Conservation (phyloP, 768 basidiomycete genomes). For the Boletus insuetus region DNA sequence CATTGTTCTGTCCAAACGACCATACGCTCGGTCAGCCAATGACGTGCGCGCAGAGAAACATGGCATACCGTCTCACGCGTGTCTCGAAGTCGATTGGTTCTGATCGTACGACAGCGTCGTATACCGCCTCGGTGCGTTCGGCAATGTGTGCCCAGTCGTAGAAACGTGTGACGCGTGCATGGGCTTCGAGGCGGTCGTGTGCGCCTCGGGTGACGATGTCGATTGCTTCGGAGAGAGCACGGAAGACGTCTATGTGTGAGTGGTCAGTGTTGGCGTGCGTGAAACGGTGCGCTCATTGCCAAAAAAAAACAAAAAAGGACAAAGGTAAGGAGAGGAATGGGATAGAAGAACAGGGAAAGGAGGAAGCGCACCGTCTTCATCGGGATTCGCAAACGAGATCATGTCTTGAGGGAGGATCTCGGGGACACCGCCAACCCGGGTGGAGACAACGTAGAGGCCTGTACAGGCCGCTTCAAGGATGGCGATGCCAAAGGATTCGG, state of each 20-base stretch:
- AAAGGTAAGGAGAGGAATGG: not conserved
- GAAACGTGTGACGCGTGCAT: slow-evolving; percentile 73
- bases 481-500: slow-evolving; percentile 96
- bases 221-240: slow-evolving; percentile 81
- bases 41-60: too few species aligned
- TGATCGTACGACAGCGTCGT: slow-evolving; percentile 60
- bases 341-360: not conserved
- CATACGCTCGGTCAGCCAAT: too few species aligned
- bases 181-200: slow-evolving; percentile 75
- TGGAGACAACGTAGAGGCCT: slow-evolving; percentile 91
- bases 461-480: slow-evolving; percentile 96
- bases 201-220: slow-evolving; percentile 57
- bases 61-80: slow-evolving; percentile 65
- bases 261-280: not conserved
- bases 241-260: slow-evolving; percentile 64
- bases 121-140: slow-evolving; percentile 79
- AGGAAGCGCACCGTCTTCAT: slow-evolving; percentile 75
- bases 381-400: slow-evolving; percentile 92
- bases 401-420: slow-evolving; percentile 92
- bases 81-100: slow-evolving; percentile 71
- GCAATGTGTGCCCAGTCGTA: slow-evolving; percentile 87
- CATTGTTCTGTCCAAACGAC: slow-evolving; percentile 54
- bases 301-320: not conserved
- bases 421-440: slow-evolving; percentile 92
- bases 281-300: not conserved